Evolutionary conservation across 208 protist genomes (phyloP).

Genomic region (Herpetomonas samuelpessoai): DNA sequence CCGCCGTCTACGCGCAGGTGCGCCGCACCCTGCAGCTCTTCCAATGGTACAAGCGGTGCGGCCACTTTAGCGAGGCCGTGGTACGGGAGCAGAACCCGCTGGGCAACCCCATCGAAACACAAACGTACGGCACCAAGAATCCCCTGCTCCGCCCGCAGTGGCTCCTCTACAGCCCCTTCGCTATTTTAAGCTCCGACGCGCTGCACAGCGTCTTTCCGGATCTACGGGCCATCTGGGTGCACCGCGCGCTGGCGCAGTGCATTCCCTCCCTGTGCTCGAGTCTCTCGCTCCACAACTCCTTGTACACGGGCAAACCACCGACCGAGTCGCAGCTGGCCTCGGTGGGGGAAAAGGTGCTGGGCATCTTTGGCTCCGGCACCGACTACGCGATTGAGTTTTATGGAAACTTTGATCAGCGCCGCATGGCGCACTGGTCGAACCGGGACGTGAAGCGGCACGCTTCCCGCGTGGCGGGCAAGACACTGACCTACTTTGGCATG

Average conservation of each 20-base stretch:
- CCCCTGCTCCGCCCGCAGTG: constrained; percentile 55
- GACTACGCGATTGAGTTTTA: constrained; percentile 85
- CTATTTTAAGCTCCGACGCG: constrained; percentile 65
- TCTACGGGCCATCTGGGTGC: constrained; percentile 80
- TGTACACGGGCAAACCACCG: constrained; percentile 88
- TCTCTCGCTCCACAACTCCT: constrained; percentile 78
- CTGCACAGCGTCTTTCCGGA: constrained; percentile 73
- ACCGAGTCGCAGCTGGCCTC: constrained; percentile 77
- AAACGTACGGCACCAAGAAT: constrained; percentile 77
- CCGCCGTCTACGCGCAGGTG: constrained; percentile 65
- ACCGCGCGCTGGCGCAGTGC: constrained; percentile 83
- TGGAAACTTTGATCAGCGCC: constrained; percentile 66
- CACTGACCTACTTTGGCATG: constrained; percentile 81
- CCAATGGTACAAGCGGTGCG: constrained; percentile 86
- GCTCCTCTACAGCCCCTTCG: constrained; percentile 86
- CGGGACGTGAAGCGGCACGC: constrained; percentile 84
- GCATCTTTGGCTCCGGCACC: constrained; percentile 85
- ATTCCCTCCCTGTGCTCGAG: constrained; percentile 86
- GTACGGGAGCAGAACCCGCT: constrained; percentile 65
- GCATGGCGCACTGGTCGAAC: constrained; percentile 90
- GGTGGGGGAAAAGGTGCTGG: constrained; percentile 86
- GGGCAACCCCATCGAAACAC: constrained; percentile 77
- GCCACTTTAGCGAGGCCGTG: constrained; percentile 76
- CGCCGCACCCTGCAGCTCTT: constrained; percentile 73
- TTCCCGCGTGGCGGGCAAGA: constrained; percentile 78